Base-by-base conservation (phyloP, 768 basidiomycete species). In the Lyophyllum shimeji region DNA sequence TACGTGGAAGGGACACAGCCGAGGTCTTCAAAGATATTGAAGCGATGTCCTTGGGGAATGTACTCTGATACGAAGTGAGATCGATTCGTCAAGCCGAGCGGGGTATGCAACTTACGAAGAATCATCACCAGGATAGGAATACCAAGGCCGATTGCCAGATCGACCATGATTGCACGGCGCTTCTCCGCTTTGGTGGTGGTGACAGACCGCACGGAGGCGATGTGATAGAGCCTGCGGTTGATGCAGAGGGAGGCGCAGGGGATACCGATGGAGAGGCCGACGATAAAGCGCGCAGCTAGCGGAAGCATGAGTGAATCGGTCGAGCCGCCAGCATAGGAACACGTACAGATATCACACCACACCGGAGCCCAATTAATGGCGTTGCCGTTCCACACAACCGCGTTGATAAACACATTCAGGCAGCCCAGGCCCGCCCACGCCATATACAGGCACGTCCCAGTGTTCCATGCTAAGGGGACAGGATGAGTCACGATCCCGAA, bases 401-500 rank as follows among this genome's bases (percentile, higher is more conserved):
- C 78, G 71, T 93, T 87, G 60, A 92, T 70, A 62, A 82, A 85
- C 46, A 76, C 69, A 49, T 78, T 78, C 43, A 92, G 77, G 66
- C 84, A 85, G 15, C 73, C 74, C 7, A 82, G 49, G 1, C 78
- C 82, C 7, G 78, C 76, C 91, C 90, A 93, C 31, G 74, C 56
- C 74, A 93, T 91, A 73, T 82, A 86, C 39, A 84, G 69, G 57
- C 89, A 84, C 12, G 90, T 90, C 23, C 87, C 65, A 31, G 65
- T 65, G 39, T 65, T 65, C 65, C 65, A 58, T 42, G 57, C 55
- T 50, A 23, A 40, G 20, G 6, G 11, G 24, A 21, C 5, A 27
- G 39, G 9, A 43, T 21, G 31, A 40, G 29, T 53, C 43, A 31
- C 48, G 18, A 25, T 45, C 12, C 23, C 48, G 34, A 49, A 37